Conservation (phyloP, 441 rosid genomes). For the Biscutella auriculata region DNA sequence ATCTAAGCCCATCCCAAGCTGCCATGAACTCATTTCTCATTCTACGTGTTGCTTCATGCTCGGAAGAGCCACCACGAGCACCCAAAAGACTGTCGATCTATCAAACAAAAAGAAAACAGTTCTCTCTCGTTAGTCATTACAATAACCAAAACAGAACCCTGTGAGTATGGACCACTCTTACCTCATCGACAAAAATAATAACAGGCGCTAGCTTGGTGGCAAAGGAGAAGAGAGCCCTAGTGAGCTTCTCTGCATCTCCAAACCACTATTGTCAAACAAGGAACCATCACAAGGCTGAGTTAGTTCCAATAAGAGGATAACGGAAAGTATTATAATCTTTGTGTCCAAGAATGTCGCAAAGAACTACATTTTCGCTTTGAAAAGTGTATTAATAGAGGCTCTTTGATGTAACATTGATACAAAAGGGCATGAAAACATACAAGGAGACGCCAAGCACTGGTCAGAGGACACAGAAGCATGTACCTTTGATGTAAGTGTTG, state of each 20-base stretch:
- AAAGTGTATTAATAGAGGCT: neutral
- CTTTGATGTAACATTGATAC: too few species aligned
- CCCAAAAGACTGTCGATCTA: conserved; percentile 93
- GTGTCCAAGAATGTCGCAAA: neutral
- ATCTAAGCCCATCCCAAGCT: conserved; percentile 94
- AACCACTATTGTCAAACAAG: conserved; percentile 60
- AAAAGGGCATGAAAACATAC: too few species aligned
- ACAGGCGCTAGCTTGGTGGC: conserved; percentile 90
- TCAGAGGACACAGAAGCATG: neutral
- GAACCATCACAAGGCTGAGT: neutral
- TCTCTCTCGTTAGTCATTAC: neutral
- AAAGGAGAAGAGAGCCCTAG: conserved; percentile 88
- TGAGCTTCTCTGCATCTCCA: conserved; percentile 98
- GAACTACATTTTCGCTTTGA: neutral
- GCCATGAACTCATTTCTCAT: conserved; percentile 99
- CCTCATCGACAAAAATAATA: conserved; percentile 94
- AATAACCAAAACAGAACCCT: too few species aligned
- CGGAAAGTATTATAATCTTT: neutral
- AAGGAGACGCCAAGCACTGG: neutral
- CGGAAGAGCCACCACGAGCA: conserved; percentile 90
- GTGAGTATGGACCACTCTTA: too few species aligned
- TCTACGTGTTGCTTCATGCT: conserved; percentile 95
- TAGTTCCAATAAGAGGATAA: neutral
- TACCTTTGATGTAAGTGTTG: conserved; percentile 92
- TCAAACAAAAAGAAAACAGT: neutral